Conservation (phyloP, 2,329 filamentous ascomycete species). For the Rhinocladiella mackenziei region DNA sequence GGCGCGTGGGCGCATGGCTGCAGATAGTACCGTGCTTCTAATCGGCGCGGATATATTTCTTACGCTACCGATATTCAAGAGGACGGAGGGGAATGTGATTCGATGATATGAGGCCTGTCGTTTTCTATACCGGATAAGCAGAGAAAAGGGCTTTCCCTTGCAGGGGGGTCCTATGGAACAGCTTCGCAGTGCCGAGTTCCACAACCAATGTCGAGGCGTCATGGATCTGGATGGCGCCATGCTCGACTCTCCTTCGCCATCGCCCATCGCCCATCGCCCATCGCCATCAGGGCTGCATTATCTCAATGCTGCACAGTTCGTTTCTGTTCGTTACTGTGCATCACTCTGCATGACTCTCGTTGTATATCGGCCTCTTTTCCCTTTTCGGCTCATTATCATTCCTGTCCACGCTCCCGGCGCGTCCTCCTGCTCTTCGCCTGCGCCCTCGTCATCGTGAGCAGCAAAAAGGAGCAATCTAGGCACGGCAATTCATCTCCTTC, state of each 20-base stretch:
- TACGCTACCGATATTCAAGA: too few species aligned
- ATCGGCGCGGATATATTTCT: too few species aligned
- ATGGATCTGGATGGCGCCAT: conserved; percentile 23
- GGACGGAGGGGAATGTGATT: too few species aligned
- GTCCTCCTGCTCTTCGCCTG: too few species aligned
- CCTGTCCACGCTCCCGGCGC: neutral
- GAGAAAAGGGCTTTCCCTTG: too few species aligned
- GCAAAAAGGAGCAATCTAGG: conserved; percentile 1
- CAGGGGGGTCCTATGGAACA: too few species aligned
- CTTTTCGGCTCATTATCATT: neutral
- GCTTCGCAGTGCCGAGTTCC: too few species aligned
- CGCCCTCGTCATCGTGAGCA: neutral
- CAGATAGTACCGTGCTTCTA: too few species aligned
- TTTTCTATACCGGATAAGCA: too few species aligned
- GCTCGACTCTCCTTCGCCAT: conserved; percentile 19
- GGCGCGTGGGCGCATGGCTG: too few species aligned
- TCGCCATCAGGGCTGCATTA: conserved; percentile 19
- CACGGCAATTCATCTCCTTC: conserved; percentile 11
- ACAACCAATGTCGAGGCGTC: conserved; percentile 20
- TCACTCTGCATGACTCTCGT: neutral
- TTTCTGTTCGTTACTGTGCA: neutral
- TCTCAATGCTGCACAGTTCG: conserved; percentile 9
- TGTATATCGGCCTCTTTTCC: neutral
- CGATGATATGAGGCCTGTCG: too few species aligned
- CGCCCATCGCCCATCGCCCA: conserved; percentile 16